Evolutionary conservation across 305 asterid genomes (phyloP).

Genomic region (Monarda citriodora): DNA sequence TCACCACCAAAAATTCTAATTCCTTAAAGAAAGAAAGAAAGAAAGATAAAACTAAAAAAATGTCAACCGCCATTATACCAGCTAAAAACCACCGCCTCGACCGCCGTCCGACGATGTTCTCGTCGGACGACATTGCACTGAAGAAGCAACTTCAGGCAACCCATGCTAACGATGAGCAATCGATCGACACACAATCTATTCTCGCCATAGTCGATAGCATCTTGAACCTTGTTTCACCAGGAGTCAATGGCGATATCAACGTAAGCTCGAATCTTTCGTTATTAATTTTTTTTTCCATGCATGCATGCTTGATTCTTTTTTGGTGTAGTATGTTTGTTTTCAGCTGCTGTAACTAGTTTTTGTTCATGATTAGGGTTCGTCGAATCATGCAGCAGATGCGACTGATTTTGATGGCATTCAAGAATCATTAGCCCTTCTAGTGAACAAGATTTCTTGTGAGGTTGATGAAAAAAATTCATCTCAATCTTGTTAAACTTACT

Average conservation of each 20-base stretch:
- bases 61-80: slow-evolving; percentile 34
- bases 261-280: slow-evolving; percentile 21
- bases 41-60: slow-evolving; percentile 16
- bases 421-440: slow-evolving; percentile 41
- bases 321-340: not conserved
- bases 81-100: slow-evolving; percentile 29
- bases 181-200: slow-evolving; percentile 51
- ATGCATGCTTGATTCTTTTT: not conserved
- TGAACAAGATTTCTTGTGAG: slow-evolving; percentile 80
- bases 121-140: slow-evolving; percentile 54
- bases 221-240: slow-evolving; percentile 57
- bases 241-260: slow-evolving; percentile 45
- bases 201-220: slow-evolving; percentile 53
- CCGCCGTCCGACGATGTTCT: slow-evolving; percentile 40
- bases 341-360: not conserved
- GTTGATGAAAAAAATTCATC: slow-evolving; percentile 24
- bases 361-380: slow-evolving; percentile 46
- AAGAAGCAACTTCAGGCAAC: slow-evolving; percentile 62
- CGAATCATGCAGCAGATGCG: slow-evolving; percentile 31
- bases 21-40: too few species aligned
- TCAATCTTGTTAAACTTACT: not conserved
- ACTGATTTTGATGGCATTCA: slow-evolving; percentile 36
- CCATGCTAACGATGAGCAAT: slow-evolving; percentile 52
- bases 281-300: not conserved
- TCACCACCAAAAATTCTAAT: not conserved